phyloP scores from a whole-genome alignment of 2,329 filamentous ascomycete species.

The Colletotrichum cereale region DNA sequence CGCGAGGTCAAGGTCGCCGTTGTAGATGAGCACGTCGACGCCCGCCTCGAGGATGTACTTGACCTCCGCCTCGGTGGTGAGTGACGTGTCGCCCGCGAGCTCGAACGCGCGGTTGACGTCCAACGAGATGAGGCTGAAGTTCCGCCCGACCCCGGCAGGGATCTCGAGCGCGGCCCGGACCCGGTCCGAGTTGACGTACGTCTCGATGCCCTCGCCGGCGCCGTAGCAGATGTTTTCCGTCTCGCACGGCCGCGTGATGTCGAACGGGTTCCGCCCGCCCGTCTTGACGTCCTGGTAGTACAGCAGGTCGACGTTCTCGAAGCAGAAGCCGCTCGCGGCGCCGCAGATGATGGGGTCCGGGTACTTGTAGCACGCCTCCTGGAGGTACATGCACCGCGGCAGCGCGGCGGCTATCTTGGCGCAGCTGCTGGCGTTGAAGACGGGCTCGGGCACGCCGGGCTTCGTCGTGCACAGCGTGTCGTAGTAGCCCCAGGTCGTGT shows the following conservation, averaged over 20 bases:
- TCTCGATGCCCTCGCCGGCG: slow-evolving; percentile 43
- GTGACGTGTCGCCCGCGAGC: slow-evolving; percentile 33
- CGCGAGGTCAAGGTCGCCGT: slow-evolving; percentile 44
- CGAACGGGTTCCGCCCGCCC: slow-evolving; percentile 57
- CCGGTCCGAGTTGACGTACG: slow-evolving; percentile 43
- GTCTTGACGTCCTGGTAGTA: slow-evolving; percentile 55
- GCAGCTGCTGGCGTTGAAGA: slow-evolving; percentile 42
- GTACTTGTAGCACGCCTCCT: slow-evolving; percentile 52
- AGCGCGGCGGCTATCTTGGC: slow-evolving; percentile 52
- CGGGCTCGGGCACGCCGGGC: slow-evolving; percentile 39
- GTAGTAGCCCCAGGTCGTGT: slow-evolving; percentile 42
- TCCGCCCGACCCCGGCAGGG: slow-evolving; percentile 25
- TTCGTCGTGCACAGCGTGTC: slow-evolving; percentile 42
- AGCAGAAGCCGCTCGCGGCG: slow-evolving; percentile 52
- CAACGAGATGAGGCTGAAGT: slow-evolving; percentile 31
- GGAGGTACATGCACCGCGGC: slow-evolving; percentile 58
- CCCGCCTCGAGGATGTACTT: slow-evolving; percentile 34
- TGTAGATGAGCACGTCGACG: slow-evolving; percentile 43
- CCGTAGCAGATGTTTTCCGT: slow-evolving; percentile 55
- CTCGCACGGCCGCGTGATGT: slow-evolving; percentile 55
- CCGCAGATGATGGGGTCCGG: slow-evolving; percentile 56
- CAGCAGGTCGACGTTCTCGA: slow-evolving; percentile 51
- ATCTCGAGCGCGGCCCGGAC: slow-evolving; percentile 43
- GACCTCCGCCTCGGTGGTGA: slow-evolving; percentile 25
- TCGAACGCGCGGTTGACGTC: slow-evolving; percentile 38